Evolutionary conservation across 257 asterid species (phyloP), one percentile per base, ranked within the genome.

Genomic region (Euphrasia confusa): DNA sequence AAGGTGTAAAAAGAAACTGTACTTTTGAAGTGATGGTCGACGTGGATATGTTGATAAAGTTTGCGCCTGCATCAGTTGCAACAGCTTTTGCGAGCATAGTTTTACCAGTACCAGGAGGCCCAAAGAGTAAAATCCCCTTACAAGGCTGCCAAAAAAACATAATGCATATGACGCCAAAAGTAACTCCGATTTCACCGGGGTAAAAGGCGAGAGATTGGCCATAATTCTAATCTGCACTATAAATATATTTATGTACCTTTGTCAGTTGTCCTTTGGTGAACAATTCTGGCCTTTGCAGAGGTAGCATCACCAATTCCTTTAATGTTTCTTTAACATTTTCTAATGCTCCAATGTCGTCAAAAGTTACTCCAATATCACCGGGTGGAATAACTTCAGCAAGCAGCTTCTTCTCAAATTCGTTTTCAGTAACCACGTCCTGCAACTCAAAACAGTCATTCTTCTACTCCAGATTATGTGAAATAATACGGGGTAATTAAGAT

Each of bases 61-160:
- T 89, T 17, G 97, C 97, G 72, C 90, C 89, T 64, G 95, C 95
- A 75, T 86, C 95, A 4, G 95, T 89, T 62, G 97, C 97, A 76
- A 89, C 94, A 67, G 97, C 97, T 79, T 89, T 89, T 65, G 95
- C 97, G 66, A 89, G 86, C 95, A 89, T 86, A 60, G 97, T 89
- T 79, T 86, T 86, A 69, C 92, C 95, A 5, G 97, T 84, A 75
- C 95, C 95, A 58, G 91, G 95, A 74, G 95, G 97, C 42, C 97
- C 97, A 65, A 89, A 89, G 42, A 89, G 97, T 84, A 89, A 77
- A 76, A 89, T 84, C 67, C 95, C 95, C 77, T 89, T 89, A 72
- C 97, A 89, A 55, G 95, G 97, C 97, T 89, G 86, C 78, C 65
- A 76, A 63, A 42, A 64, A 11, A 30, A 65, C 68, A 28, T 57